Conservation (phyloP, 805 yeast species). For the Kazachstania viticola region DNA sequence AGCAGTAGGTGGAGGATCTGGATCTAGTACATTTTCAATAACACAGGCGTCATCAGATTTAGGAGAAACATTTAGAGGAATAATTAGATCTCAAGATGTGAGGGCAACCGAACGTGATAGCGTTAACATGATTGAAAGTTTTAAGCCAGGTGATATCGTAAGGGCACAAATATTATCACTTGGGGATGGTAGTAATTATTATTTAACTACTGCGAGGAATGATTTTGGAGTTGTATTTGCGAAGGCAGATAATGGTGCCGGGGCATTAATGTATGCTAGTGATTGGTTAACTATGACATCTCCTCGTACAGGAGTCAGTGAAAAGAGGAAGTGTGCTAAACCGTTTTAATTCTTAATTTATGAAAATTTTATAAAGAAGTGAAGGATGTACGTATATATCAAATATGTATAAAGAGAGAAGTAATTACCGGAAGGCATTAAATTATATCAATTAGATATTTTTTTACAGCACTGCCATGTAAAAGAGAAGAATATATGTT, state of each 20-base stretch:
- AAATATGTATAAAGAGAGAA: too few species aligned
- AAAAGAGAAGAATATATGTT: too few species aligned
- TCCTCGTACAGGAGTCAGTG: constrained; percentile 61
- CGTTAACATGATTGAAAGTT: constrained; percentile 67
- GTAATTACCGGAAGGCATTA: too few species aligned
- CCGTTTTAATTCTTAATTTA: constrained; percentile 42
- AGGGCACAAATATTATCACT: constrained; percentile 70
- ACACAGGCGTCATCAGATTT: constrained; percentile 49
- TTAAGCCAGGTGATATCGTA: constrained; percentile 85
- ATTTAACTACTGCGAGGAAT: constrained; percentile 77
- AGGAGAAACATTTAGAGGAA: constrained; percentile 83
- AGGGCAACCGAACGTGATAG: constrained; percentile 85
- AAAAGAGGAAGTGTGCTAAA: constrained; percentile 83
- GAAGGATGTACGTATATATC: too few species aligned
- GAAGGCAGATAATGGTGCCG: constrained; percentile 49
- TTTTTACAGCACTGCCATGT: too few species aligned
- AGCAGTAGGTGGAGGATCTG: constrained; percentile 46
- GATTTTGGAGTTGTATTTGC: constrained; percentile 94
- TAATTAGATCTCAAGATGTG: constrained; percentile 78
- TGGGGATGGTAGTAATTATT: constrained; percentile 91
- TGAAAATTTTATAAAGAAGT: too few species aligned
- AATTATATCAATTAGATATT: too few species aligned
- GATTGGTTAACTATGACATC: constrained; percentile 95
- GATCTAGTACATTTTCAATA: constrained; percentile 32
- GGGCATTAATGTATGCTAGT: constrained; percentile 71